Conservation (phyloP, 1,139 yeast genomes). For the Saccharomyces hybrid region DNA sequence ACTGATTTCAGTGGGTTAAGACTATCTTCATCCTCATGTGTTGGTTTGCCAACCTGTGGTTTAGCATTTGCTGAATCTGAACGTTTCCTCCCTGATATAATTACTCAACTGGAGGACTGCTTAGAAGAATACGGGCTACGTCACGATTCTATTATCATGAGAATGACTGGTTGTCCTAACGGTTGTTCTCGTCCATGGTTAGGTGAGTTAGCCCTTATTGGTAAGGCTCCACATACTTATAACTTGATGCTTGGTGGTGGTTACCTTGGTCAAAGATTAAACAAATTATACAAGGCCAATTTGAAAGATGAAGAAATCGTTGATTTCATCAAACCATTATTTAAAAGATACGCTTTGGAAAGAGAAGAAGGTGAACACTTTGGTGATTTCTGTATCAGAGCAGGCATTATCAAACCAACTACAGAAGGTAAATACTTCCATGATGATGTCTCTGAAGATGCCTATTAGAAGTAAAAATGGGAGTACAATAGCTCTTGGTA, state of each 20-base stretch:
- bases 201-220: constrained; percentile 92
- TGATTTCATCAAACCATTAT: constrained; percentile 68
- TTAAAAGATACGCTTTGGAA: constrained; percentile 91
- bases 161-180: constrained; percentile 99
- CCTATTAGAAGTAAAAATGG: constrained; percentile 18
- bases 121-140: constrained; percentile 89
- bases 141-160: constrained; percentile 91
- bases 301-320: constrained; percentile 87
- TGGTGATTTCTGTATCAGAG: constrained; percentile 87
- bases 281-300: constrained; percentile 83
- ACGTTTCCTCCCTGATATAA: constrained; percentile 80
- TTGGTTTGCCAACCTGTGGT: constrained; percentile 98
- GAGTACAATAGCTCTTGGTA: too few relatives aligned
- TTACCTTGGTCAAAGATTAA: constrained; percentile 85
- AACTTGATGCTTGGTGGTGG: constrained; percentile 97
- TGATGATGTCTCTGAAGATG: constrained; percentile 84
- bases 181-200: constrained; percentile 99
- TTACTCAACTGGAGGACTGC: constrained; percentile 72
- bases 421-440: constrained; percentile 90
- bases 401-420: constrained; percentile 81
- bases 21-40: constrained; percentile 92
- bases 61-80: constrained; percentile 98
- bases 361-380: constrained; percentile 88
- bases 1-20: constrained; percentile 78
- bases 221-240: constrained; percentile 91